A percentile compares a stretch with the other conserved stretches of the same genome.
These are phyloP conservation scores for Fragaria nilgerrensis DNA, from an alignment of 306 rosid genomes.

Conservation along the genomic window DNA sequence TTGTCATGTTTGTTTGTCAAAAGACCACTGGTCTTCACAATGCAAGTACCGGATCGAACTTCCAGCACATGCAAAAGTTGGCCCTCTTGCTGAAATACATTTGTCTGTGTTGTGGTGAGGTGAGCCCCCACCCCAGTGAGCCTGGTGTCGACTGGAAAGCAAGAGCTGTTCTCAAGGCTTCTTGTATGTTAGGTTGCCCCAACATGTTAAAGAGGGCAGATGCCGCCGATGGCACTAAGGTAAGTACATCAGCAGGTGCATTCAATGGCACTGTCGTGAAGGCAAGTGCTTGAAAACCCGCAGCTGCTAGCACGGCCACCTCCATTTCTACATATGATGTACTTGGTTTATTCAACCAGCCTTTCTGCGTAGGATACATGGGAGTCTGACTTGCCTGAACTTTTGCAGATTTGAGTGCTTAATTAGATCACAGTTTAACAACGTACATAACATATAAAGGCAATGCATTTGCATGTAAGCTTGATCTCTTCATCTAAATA, in stretches of 20 bases:
- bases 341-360: not conserved
- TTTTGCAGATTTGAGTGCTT: not conserved
- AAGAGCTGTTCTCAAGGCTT: no score
- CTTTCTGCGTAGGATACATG: not conserved
- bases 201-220: no score
- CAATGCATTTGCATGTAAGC: not conserved
- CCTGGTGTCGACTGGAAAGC: no score
- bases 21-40: not conserved
- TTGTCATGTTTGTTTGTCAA: not conserved
- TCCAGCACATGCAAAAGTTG: not conserved
- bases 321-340: not conserved
- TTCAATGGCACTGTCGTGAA: not conserved
- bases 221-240: no score
- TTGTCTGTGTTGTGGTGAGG: no score
- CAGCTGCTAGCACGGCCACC: not conserved
- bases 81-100: not conserved
- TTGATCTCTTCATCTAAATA: not conserved
- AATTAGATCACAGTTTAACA: not conserved
- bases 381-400: not conserved
- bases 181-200: no score
- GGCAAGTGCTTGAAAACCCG: not conserved
- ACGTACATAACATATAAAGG: not conserved
- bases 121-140: no score
- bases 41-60: not conserved
- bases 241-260: no score